Evolutionary conservation across 768 basidiomycete species (phyloP).

Genomic region (Mrakia blollopis): DNA sequence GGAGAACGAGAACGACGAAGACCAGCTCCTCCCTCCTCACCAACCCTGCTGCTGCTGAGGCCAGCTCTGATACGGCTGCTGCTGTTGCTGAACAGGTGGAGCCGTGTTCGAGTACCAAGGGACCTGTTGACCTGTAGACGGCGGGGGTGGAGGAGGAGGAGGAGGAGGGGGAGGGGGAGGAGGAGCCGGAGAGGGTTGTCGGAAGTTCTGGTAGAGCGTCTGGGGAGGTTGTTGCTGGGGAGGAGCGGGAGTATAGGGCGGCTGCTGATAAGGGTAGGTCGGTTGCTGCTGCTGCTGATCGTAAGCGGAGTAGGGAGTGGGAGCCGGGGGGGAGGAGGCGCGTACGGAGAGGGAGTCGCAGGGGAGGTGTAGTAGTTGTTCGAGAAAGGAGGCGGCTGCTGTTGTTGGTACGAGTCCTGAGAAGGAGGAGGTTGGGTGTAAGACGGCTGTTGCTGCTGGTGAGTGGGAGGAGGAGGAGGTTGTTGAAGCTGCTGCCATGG

Average conservation of each 20-base stretch:
- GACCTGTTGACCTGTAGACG: background rate
- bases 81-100: background rate
- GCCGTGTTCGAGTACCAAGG: background rate
- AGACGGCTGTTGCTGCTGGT: background rate
- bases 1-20: background rate
- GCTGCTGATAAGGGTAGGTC: background rate
- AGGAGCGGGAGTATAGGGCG: background rate
- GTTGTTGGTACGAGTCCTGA: background rate
- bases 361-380: background rate
- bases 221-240: background rate
- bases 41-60: constrained; percentile 14
- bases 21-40: background rate
- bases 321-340: background rate
- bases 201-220: background rate
- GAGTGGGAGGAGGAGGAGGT: background rate
- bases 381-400: no score
- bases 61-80: background rate
- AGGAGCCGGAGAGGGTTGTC: constrained; percentile 16
- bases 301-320: background rate
- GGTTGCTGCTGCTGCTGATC: constrained; percentile 10
- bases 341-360: background rate
- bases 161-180: constrained; percentile 15
- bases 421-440: constrained; percentile 1
- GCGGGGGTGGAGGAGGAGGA: background rate
- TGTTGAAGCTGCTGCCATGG: constrained; percentile 8